Percentiles rank a stretch among this genome's conserved stretches.
Conservation (phyloP, 352 stramenopile genomes). For the Blastocystis sp. region DNA sequence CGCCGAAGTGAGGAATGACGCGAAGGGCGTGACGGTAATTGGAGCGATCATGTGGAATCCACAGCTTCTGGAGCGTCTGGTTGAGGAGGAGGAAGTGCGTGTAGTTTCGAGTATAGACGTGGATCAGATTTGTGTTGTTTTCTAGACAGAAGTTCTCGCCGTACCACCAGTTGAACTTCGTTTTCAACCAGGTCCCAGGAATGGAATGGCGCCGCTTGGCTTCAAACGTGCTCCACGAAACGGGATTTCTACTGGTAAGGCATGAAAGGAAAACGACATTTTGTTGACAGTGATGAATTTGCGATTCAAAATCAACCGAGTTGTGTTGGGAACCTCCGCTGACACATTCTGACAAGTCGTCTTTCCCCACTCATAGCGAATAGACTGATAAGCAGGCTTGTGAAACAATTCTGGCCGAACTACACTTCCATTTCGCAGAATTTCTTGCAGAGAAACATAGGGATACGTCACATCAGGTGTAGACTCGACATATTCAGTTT, state of each 20-base stretch:
- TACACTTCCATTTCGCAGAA: conserved; percentile 1
- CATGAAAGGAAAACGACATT: background rate
- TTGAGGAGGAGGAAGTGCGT: conserved; percentile 41
- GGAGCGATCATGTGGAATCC: background rate
- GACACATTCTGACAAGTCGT: background rate
- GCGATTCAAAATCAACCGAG: background rate
- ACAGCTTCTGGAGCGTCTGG: background rate
- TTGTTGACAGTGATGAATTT: background rate
- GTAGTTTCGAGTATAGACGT: conserved; percentile 36
- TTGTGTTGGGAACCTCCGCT: background rate
- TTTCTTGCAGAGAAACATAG: background rate
- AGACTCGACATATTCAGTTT: too few species aligned
- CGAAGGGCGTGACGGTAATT: conserved; percentile 32
- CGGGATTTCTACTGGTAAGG: background rate
- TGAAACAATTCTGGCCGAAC: conserved; percentile 6
- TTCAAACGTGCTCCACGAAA: background rate
- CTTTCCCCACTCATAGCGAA: background rate
- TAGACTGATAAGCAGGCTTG: background rate
- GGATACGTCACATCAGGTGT: background rate
- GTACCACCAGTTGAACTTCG: background rate
- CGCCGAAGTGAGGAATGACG: background rate
- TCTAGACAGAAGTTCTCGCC: conserved; percentile 31
- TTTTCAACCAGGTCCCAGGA: background rate
- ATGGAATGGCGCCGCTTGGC: background rate
- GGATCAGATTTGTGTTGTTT: conserved; percentile 44